Evolutionary conservation across 495 filamentous ascomycete genomes (phyloP).

Genomic region (Entonaema liquescens): DNA sequence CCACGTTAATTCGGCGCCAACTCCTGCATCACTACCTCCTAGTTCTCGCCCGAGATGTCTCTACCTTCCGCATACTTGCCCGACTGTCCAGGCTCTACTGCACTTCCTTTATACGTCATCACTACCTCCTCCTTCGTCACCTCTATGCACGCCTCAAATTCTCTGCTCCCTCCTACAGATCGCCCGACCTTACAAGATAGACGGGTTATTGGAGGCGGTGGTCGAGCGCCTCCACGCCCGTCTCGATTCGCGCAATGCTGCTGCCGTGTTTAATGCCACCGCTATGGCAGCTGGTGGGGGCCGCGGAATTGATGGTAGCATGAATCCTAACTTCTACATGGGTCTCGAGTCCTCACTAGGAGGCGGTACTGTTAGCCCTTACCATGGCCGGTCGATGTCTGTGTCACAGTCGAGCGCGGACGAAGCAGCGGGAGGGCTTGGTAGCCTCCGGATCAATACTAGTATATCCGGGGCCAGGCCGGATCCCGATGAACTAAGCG

Average conservation of each 20-base stretch:
- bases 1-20: conserved; percentile 57
- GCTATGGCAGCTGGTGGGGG: conserved; percentile 98
- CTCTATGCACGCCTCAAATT: conserved; percentile 92
- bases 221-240: conserved; percentile 91
- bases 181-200: conserved; percentile 89
- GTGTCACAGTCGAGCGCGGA: conserved; percentile 40
- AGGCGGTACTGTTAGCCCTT: conserved; percentile 26
- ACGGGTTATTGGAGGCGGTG: conserved; percentile 89
- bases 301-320: conserved; percentile 66
- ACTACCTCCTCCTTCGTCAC: conserved; percentile 75
- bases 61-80: conserved; percentile 90
- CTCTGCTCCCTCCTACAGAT: conserved; percentile 94
- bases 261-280: conserved; percentile 96
- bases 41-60: conserved; percentile 81
- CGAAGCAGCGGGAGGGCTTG: conserved; percentile 24
- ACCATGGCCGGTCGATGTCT: conserved; percentile 34
- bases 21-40: conserved; percentile 66
- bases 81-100: conserved; percentile 85
- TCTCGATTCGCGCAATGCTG: conserved; percentile 91
- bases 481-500: conserved; percentile 59
- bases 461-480: conserved; percentile 47
- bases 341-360: conserved; percentile 25
- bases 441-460: conserved; percentile 53
- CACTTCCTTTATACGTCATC: conserved; percentile 93
- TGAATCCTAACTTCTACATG: conserved; percentile 60